A percentile compares a stretch with the other conserved stretches of the same genome.
phyloP scores from a whole-genome alignment of 73 alveolate species.

The Paramecium sonneborni region DNA sequence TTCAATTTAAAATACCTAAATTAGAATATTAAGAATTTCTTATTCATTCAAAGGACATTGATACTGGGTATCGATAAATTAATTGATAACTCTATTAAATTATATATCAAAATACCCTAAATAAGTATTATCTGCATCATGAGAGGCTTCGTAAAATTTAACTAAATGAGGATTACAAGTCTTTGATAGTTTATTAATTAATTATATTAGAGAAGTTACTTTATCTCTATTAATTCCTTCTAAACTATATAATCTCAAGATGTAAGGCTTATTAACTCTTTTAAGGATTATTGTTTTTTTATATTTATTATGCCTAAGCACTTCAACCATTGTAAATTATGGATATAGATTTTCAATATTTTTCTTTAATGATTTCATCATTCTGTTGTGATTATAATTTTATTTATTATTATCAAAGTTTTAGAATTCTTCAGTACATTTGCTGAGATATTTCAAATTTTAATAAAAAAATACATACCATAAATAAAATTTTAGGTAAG shows the following conservation, averaged over 20 bases:
- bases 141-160: constrained; percentile 39
- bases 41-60: not conserved
- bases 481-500: too few species aligned
- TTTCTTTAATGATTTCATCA: not conserved
- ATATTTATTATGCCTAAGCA: not conserved
- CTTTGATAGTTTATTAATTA: not conserved
- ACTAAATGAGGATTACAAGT: not conserved
- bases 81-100: not conserved
- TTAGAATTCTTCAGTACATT: not conserved
- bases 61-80: not conserved
- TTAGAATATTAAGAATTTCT: not conserved
- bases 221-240: not conserved
- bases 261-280: not conserved
- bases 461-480: not conserved
- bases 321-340: not conserved
- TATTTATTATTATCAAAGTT: not conserved
- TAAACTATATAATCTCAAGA: not conserved
- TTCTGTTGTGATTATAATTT: not conserved
- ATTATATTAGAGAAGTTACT: not conserved
- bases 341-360: constrained; percentile 22
- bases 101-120: not conserved
- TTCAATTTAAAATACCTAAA: not conserved
- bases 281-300: constrained; percentile 22
- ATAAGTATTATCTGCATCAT: not conserved
- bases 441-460: not conserved